A percentile compares a stretch with the other conserved stretches of the same genome.
Evolutionary conservation across 2,329 filamentous ascomycete genomes (phyloP).

Genomic region (Fusarium sp.): DNA sequence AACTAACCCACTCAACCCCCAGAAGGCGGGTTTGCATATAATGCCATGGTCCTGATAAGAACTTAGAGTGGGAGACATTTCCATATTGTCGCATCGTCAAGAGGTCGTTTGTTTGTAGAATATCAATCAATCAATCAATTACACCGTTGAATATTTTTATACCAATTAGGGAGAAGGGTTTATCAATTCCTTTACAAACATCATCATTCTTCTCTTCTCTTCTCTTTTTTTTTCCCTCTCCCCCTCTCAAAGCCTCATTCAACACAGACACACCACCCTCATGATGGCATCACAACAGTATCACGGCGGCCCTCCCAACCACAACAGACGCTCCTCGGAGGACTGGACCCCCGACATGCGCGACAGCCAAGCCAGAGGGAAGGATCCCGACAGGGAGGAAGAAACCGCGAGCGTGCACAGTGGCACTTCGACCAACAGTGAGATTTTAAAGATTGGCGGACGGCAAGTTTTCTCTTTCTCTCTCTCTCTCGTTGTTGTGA

Average conservation of each 20-base stretch:
- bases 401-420: not conserved
- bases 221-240: not conserved
- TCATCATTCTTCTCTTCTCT: not conserved
- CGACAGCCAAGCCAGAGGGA: conserved; percentile 66
- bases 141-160: not conserved
- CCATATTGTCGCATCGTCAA: not conserved
- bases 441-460: conserved; percentile 11
- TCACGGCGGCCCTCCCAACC: conserved; percentile 47
- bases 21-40: not conserved
- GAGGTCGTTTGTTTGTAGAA: not conserved
- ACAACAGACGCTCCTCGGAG: conserved; percentile 40
- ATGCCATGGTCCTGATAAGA: not conserved
- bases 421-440: no score
- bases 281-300: conserved; percentile 34
- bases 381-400: conserved; percentile 49
- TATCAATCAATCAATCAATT: not conserved
- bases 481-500: no score
- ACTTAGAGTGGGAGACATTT: not conserved
- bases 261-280: not conserved
- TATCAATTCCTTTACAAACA: not conserved
- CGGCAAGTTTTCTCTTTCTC: not conserved
- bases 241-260: not conserved
- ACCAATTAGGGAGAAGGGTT: not conserved
- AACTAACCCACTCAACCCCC: not conserved
- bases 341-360: conserved; percentile 60